Evolutionary conservation across 2,329 filamentous ascomycete species (phyloP), one percentile per base, ranked within the genome.

Genomic region (Curvularia sp.): DNA sequence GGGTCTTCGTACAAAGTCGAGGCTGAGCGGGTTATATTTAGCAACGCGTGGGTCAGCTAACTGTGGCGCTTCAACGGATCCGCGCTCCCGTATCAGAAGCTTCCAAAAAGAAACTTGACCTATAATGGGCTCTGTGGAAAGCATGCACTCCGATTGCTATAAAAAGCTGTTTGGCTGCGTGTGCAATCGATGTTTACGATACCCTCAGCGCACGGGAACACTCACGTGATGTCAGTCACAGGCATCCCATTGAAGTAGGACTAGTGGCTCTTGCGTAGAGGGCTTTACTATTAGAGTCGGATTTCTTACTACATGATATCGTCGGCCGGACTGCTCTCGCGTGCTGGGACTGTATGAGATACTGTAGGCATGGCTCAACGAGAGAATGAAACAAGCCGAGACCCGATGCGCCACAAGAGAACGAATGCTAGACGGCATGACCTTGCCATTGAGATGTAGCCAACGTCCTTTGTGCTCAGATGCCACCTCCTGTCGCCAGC

Each of bases 1-100:
- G 50, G 59, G 41, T 56, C 30, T 41, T 56, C 42, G 34, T 36
- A 13, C 8, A 52, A 53, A 48, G 55, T 57, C 53, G 62, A 63
- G 66, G 66, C 66, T 66, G 59, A 67, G 64, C 32, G 28, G 27
- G 55, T 43, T 69, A 69, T 66, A 60, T 53, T 65, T 69, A 66
- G 64, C 30, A 67, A 13, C 57, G 39, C 38, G 38, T 27, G 27
- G 39, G 38, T 32, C 49, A 46, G 54, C 59, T 54, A 62, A 55
- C 53, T 41, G 55, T 60, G 34, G 49, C 53, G 50, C 13, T 45
- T 21, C 53, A 53, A 55, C 49, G 49, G 41, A 53, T 63, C 34
- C 49, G 42, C 50, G 39, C 53, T 28, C 41, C 46, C 49, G 49
- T 53, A 50, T 56, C 59, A 60, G 58, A 41, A 46, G 23, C 12